phyloP scores from a whole-genome alignment of 2,329 filamentous ascomycete species.

The Elsinoe ampelina region DNA sequence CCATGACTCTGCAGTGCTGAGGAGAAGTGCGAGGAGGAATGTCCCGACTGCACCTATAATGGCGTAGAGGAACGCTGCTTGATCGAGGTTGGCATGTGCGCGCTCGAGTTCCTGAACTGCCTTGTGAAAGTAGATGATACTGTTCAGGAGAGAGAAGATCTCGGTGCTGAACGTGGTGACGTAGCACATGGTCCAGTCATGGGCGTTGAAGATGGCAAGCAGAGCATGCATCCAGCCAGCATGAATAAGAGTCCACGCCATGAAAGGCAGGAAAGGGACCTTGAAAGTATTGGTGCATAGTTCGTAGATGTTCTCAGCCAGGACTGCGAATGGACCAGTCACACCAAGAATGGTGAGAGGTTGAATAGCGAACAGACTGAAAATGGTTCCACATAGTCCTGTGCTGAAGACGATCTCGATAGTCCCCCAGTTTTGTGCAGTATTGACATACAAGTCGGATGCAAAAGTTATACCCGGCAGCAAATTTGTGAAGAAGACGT shows the following conservation, averaged over 20 bases:
- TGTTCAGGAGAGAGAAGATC: constrained; percentile 58
- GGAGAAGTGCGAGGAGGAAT: constrained; percentile 51
- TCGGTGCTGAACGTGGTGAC: constrained; percentile 59
- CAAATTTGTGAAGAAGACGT: constrained; percentile 59
- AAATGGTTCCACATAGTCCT: constrained; percentile 54
- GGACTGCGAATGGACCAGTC: constrained; percentile 57
- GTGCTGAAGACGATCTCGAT: constrained; percentile 60
- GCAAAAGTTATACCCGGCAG: constrained; percentile 59
- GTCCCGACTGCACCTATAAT: constrained; percentile 56
- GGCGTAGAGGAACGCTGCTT: constrained; percentile 56
- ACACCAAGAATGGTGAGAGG: constrained; percentile 57
- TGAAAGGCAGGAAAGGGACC: constrained; percentile 55
- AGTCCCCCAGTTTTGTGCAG: constrained; percentile 54
- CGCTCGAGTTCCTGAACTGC: constrained; percentile 55
- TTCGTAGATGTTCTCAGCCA: constrained; percentile 56
- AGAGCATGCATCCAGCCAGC: constrained; percentile 56
- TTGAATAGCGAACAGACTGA: constrained; percentile 52
- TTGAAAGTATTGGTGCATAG: constrained; percentile 48
- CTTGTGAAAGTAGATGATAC: constrained; percentile 61
- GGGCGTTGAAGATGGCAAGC: constrained; percentile 56
- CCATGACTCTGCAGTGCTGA: constrained; percentile 55
- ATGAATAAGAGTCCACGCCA: constrained; percentile 60
- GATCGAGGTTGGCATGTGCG: constrained; percentile 46
- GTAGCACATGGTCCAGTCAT: constrained; percentile 63
- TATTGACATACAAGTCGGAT: constrained; percentile 53